Percentiles rank a stretch among this genome's conserved stretches.
These are phyloP conservation scores for Delitschia confertaspora DNA, from an alignment of 495 filamentous ascomycete genomes.

Conservation along the genomic window DNA sequence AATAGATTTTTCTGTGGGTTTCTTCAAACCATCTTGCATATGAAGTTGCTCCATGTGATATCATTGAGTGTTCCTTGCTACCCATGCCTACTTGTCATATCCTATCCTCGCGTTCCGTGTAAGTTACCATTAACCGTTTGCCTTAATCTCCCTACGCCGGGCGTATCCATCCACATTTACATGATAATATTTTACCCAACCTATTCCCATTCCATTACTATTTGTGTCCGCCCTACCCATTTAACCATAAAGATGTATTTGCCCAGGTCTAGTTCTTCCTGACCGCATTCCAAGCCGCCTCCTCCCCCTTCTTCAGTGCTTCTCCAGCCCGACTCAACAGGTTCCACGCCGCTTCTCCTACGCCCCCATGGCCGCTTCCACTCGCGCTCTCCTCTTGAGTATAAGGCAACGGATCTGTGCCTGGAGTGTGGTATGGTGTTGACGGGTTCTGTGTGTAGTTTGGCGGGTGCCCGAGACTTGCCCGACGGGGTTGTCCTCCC, in stretches of 20 bases:
- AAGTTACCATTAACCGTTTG: no score
- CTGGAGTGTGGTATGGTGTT: constrained; percentile 6
- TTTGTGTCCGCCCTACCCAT: not conserved
- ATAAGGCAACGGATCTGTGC: no score
- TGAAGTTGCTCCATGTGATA: no score
- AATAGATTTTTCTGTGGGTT: constrained; percentile 15
- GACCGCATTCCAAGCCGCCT: constrained; percentile 22
- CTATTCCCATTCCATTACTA: no score
- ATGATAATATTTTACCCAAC: no score
- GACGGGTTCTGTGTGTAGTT: constrained; percentile 13
- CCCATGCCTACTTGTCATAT: no score
- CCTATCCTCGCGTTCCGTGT: no score
- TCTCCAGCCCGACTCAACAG: constrained; percentile 18
- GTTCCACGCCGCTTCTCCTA: constrained; percentile 17
- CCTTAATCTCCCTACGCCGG: no score
- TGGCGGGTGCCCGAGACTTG: constrained; percentile 17
- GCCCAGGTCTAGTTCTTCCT: constrained; percentile 6
- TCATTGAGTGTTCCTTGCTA: no score
- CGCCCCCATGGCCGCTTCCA: constrained; percentile 6
- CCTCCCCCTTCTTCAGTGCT: constrained; percentile 21
- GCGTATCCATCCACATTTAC: no score
- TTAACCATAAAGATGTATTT: not conserved
- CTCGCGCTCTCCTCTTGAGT: no score
- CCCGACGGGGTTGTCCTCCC: not conserved
- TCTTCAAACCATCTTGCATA: no score